Conservation (phyloP, 345 rosid species). For the Gossypium raimondii region DNA sequence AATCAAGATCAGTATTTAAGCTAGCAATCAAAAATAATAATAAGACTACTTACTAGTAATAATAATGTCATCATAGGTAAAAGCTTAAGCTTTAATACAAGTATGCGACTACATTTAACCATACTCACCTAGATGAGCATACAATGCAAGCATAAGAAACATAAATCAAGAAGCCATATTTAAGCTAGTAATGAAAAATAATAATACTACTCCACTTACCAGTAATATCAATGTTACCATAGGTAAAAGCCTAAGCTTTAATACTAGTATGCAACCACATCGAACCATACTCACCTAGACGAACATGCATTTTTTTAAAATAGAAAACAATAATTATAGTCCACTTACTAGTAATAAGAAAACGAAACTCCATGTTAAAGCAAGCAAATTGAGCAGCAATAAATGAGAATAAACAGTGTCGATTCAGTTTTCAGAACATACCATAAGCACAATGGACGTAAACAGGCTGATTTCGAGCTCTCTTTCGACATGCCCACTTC, state of each 20-base stretch:
- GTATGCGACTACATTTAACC: not conserved
- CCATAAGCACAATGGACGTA: conserved; percentile 73
- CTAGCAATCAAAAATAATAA: not conserved
- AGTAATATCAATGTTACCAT: not conserved
- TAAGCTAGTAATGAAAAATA: not conserved
- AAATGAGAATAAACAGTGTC: too few species aligned
- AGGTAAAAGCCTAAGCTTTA: not conserved
- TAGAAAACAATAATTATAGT: not conserved
- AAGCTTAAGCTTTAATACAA: not conserved
- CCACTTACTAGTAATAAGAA: not conserved
- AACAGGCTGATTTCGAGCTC: conserved; percentile 53
- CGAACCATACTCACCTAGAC: not conserved
- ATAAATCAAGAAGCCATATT: not conserved
- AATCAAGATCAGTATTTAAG: not conserved
- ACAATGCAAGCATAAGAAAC: not conserved
- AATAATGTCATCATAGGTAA: not conserved
- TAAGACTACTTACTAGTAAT: not conserved
- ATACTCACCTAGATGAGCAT: not conserved
- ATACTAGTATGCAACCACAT: not conserved
- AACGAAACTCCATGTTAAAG: not conserved
- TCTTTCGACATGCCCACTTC: conserved; percentile 64
- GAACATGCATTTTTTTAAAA: too few species aligned
- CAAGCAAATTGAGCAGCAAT: not conserved
- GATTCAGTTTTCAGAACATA: conserved; percentile 23
- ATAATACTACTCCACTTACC: not conserved